phyloP scores from a whole-genome alignment of 2,329 filamentous ascomycete genomes.

The Septoria petroselini region DNA sequence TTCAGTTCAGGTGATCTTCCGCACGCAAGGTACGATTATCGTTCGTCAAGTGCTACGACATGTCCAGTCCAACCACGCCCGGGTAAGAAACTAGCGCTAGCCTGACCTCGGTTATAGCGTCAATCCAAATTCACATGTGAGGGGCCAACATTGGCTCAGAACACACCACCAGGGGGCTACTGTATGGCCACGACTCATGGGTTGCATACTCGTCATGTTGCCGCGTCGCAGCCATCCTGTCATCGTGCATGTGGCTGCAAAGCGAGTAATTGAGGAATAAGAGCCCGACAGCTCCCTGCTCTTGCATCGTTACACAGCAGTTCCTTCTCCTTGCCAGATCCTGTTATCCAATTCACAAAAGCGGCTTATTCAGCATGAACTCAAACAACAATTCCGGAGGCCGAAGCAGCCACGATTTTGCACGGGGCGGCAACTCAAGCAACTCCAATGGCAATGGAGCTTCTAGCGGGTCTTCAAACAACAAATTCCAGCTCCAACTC shows the following conservation, averaged over 20 bases:
- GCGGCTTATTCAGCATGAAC: constrained; percentile 4
- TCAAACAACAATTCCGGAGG: constrained; percentile 13
- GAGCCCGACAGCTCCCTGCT: neutral
- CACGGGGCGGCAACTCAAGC: constrained; percentile 12
- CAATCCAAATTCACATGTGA: constrained; percentile 6
- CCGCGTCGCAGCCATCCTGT: constrained; percentile 10
- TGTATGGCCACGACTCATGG: constrained; percentile 12
- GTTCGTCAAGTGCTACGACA: neutral
- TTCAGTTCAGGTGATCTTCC: neutral
- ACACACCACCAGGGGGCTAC: constrained; percentile 7
- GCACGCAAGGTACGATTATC: neutral
- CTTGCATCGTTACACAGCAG: constrained; percentile 1
- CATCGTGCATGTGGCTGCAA: constrained; percentile 9
- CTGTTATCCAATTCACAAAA: neutral
- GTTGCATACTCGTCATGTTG: constrained; percentile 10
- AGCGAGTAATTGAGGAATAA: constrained; percentile 5
- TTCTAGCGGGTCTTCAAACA: too few relatives aligned
- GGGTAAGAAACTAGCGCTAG: constrained; percentile 4
- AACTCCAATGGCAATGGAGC: constrained; percentile 9
- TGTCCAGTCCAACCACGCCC: neutral
- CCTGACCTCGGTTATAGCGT: constrained; percentile 5
- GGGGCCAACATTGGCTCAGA: constrained; percentile 2
- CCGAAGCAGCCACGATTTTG: constrained; percentile 15
- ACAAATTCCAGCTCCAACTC: constrained; percentile 10
- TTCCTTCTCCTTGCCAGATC: neutral